These are phyloP conservation scores for Sporisorium scitamineum DNA, from an alignment of 1,284 basidiomycete genomes.

Conservation along the genomic window DNA sequence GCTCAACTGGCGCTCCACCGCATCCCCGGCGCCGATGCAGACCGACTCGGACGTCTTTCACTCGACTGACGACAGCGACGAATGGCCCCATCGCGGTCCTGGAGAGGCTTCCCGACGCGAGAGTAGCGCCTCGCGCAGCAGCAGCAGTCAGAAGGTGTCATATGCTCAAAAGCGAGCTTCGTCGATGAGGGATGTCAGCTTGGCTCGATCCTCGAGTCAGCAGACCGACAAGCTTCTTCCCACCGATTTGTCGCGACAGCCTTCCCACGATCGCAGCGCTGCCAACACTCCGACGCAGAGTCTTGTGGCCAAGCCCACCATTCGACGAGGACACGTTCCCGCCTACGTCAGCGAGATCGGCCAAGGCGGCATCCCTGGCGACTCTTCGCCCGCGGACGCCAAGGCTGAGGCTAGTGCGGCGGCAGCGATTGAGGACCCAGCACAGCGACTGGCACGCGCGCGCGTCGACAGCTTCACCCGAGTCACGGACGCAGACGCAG, in stretches of 20 bases:
- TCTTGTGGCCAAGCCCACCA: conserved; percentile 53
- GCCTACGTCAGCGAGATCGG: conserved; percentile 60
- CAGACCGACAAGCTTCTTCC: conserved; percentile 19
- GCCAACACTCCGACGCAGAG: conserved; percentile 57
- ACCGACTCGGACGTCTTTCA: conserved; percentile 36
- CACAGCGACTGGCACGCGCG: conserved; percentile 23
- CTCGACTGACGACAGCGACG: conserved; percentile 37
- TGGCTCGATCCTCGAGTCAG: conserved; percentile 21
- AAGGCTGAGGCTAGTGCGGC: conserved; percentile 10
- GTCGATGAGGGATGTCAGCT: conserved; percentile 20
- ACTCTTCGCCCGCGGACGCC: conserved; percentile 23
- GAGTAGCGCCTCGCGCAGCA: conserved; percentile 32
- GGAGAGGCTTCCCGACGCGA: conserved; percentile 25
- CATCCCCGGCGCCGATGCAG: conserved; percentile 38
- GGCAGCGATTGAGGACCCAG: conserved; percentile 5
- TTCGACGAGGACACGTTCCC: conserved; percentile 56
- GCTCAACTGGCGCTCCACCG: conserved; percentile 47
- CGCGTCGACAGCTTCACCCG: conserved; percentile 44
- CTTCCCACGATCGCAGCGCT: conserved; percentile 26
- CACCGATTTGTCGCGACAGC: conserved; percentile 10
- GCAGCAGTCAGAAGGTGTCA: conserved; percentile 23
- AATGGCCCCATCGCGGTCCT: conserved; percentile 28
- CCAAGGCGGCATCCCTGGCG: conserved; percentile 59
- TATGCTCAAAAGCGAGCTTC: conserved; percentile 40
- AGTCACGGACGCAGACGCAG: conserved; percentile 32